These are phyloP conservation scores for Rosa multiflora DNA, from an alignment of 306 rosid genomes.

Conservation along the genomic window DNA sequence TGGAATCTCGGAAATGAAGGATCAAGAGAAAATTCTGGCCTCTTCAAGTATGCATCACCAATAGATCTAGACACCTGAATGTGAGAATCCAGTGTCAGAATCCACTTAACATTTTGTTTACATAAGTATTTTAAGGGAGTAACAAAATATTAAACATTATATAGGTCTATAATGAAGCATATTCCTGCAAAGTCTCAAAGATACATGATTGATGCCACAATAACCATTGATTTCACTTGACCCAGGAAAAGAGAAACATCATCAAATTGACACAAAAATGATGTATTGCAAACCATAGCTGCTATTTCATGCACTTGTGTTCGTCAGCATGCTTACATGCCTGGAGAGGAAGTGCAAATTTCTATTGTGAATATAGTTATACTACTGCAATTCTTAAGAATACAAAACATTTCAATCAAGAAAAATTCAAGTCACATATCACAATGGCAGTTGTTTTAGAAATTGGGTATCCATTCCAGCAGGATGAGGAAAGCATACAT, in stretches of 20 bases:
- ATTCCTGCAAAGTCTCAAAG: neutral
- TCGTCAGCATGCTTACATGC: neutral
- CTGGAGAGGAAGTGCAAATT: neutral
- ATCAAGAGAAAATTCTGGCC: slow-evolving; percentile 76
- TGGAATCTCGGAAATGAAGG: slow-evolving; percentile 76
- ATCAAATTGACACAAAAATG: neutral
- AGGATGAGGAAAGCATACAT: neutral
- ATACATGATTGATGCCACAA: slow-evolving; percentile 12
- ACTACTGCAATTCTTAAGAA: neutral
- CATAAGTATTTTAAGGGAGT: slow-evolving; percentile 2
- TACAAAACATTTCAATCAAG: slow-evolving; percentile 7
- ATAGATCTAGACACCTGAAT: slow-evolving; percentile 87
- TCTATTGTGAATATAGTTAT: neutral
- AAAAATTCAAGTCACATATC: neutral
- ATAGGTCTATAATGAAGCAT: neutral
- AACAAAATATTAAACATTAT: neutral
- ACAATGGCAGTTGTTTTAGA: neutral
- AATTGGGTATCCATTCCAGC: neutral
- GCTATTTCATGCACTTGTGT: neutral
- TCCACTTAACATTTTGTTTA: neutral
- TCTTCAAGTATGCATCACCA: slow-evolving; percentile 89
- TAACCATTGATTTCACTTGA: slow-evolving; percentile 8
- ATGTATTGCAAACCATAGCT: neutral
- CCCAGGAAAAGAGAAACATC: neutral
- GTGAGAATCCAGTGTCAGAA: slow-evolving; percentile 14